A percentile compares a stretch with the other conserved stretches of the same genome.
These are phyloP conservation scores for Colletotrichum magnum DNA, from an alignment of 2,329 filamentous ascomycete species.

Conservation along the genomic window DNA sequence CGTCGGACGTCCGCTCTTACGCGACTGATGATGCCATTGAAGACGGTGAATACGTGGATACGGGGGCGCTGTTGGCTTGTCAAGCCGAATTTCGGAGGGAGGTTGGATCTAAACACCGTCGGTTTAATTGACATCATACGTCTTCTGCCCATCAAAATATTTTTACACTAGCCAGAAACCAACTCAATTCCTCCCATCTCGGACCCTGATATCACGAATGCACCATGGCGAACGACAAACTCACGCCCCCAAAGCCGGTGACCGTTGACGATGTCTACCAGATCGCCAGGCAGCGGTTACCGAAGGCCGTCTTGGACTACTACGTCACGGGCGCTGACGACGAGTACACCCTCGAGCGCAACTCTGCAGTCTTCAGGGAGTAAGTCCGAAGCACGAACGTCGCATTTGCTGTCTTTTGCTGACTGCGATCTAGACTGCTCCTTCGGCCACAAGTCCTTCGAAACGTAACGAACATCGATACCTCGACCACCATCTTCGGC, in stretches of 20 bases:
- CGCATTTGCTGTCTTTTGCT: background rate
- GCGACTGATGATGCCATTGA: constrained; percentile 26
- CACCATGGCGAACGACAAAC: constrained; percentile 15
- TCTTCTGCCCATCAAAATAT: background rate
- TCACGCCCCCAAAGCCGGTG: constrained; percentile 18
- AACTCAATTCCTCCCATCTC: background rate
- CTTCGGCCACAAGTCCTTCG: constrained; percentile 40
- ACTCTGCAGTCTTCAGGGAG: constrained; percentile 40
- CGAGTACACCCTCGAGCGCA: constrained; percentile 41
- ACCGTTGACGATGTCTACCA: constrained; percentile 38
- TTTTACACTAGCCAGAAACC: background rate
- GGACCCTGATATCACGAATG: background rate
- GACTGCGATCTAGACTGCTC: constrained; percentile 11
- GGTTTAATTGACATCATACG: background rate
- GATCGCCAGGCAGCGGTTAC: constrained; percentile 35
- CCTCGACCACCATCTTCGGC: constrained; percentile 37
- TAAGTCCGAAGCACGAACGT: constrained; percentile 13
- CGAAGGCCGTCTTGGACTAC: constrained; percentile 42
- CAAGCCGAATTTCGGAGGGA: constrained; percentile 22
- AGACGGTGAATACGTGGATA: background rate
- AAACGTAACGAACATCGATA: constrained; percentile 43
- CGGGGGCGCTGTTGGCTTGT: background rate
- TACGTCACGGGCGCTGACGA: constrained; percentile 45
- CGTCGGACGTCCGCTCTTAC: constrained; percentile 14
- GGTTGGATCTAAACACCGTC: background rate